A percentile compares a stretch with the other conserved stretches of the same genome.
These are phyloP conservation scores for Coniochaeta prunicola DNA, from an alignment of 2,329 filamentous ascomycete genomes.

Conservation along the genomic window DNA sequence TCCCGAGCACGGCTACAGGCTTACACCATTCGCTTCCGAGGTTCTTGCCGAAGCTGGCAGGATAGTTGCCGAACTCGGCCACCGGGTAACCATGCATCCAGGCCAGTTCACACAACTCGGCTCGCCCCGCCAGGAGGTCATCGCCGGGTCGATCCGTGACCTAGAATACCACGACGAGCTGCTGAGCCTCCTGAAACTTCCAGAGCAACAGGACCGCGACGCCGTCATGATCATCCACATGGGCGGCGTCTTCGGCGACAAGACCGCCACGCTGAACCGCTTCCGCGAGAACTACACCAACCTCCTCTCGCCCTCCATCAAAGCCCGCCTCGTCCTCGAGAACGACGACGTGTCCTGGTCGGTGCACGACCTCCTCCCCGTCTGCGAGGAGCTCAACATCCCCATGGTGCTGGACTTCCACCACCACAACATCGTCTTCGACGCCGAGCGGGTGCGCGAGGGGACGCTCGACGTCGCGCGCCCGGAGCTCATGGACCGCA, in stretches of 20 bases:
- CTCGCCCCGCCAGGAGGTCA: slow-evolving; percentile 70
- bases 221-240: slow-evolving; percentile 94
- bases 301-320: slow-evolving; percentile 61
- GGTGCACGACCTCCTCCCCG: slow-evolving; percentile 82
- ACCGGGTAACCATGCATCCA: slow-evolving; percentile 83
- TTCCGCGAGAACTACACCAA: slow-evolving; percentile 68
- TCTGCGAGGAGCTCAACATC: slow-evolving; percentile 92
- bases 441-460: slow-evolving; percentile 64
- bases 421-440: slow-evolving; percentile 92
- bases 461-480: slow-evolving; percentile 74
- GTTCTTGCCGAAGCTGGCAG: slow-evolving; percentile 68
- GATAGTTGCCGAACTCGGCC: slow-evolving; percentile 70
- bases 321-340: slow-evolving; percentile 77
- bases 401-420: slow-evolving; percentile 89
- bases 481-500: slow-evolving; percentile 59
- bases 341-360: slow-evolving; percentile 92
- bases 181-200: slow-evolving; percentile 68
- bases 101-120: slow-evolving; percentile 91
- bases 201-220: slow-evolving; percentile 71
- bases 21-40: slow-evolving; percentile 76
- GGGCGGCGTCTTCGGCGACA: slow-evolving; percentile 86
- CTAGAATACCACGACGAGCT: slow-evolving; percentile 84
- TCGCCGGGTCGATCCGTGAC: slow-evolving; percentile 70
- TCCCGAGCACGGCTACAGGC: slow-evolving; percentile 74
- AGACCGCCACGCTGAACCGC: slow-evolving; percentile 66